Base-by-base conservation (phyloP, 176 grass and related monocot genomes). In the Carex kokanica region DNA sequence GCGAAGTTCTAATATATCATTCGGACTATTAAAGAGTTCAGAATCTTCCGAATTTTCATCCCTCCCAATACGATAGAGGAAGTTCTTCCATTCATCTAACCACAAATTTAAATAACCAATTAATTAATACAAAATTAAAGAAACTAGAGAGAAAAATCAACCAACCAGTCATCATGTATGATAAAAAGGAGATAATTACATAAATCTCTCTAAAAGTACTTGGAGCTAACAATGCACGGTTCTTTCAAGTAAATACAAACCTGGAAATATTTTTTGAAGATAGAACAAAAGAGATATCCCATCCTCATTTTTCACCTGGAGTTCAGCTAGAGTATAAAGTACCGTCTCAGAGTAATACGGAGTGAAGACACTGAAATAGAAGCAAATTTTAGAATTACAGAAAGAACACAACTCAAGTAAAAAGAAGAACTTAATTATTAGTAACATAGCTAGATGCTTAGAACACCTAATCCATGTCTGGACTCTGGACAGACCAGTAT, bases 211-310 rank as follows among this genome's bases (percentile, higher is more conserved):
- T 21, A 65, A n/a, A 51, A 31, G 27, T 25, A 51, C 16, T 12
- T 74, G 67, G 13, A 63, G 0, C 15, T 79, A 79, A 53, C 36
- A 81, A 5, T 21, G 36, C 60, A 78, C 36, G 75, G 31, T 29
- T 8, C 23, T 0, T 31, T 18, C 49, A n/a, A 51, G 64, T 49
- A 84, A 82, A 75, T 69, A 75, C 75, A 84, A 41, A 97, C 94
- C 94, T 89, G 94, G 94, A 87, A 89, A 97, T 81, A 97, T 97
- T 70, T 97, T 94, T 78, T 97, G 94, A 59, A 97, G 94, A 88
- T 97, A 97, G 83, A 97, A 97, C 21, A 97, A 75, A 73, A 81
- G 91, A 74, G 85, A 92, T 94, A 97, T 94, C 54, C 92, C 94
- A 91, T 97, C 92, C 86, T 97, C 94, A 45, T 97, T 97, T 88